phyloP scores from a whole-genome alignment of 805 yeast genomes.

The Cyberlindnera maritima region DNA sequence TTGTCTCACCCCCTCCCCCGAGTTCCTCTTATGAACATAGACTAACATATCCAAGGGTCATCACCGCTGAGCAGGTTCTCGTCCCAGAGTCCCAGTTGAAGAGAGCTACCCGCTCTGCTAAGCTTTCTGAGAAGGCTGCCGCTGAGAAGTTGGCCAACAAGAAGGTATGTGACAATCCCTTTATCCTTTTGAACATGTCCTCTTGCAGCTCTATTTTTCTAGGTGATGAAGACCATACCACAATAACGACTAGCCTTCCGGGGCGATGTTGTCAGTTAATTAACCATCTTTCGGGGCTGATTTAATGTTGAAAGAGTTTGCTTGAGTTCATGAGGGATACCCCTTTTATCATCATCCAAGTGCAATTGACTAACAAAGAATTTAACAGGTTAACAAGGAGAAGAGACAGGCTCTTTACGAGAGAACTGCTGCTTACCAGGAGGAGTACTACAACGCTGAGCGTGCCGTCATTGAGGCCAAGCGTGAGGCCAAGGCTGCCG shows the following conservation, averaged over 20 bases:
- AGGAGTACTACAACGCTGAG: conserved; percentile 92
- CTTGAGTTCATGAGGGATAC: too few species aligned
- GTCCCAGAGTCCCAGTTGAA: conserved; percentile 84
- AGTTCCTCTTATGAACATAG: not conserved
- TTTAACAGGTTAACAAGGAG: conserved; percentile 44
- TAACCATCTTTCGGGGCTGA: conserved; percentile 83
- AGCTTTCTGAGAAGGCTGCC: conserved; percentile 73
- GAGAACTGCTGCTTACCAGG: conserved; percentile 95
- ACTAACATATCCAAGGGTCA: conserved; percentile 26
- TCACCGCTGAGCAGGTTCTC: conserved; percentile 39
- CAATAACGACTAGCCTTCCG: conserved; percentile 56
- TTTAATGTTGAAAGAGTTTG: conserved; percentile 19
- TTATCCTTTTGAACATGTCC: not conserved
- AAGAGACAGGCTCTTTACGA: conserved; percentile 74
- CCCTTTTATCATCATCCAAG: not conserved
- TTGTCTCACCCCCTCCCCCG: conserved; percentile 3
- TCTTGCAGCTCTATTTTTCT: conserved; percentile 2
- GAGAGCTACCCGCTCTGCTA: conserved; percentile 76
- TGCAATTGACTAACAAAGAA: conserved; percentile 15
- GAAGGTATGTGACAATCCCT: conserved; percentile 63
- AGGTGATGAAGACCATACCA: conserved; percentile 51
- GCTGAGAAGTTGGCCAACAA: conserved; percentile 77
- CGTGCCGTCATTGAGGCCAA: conserved; percentile 82
- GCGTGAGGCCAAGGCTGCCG: conserved; percentile 92
- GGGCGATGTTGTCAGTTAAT: conserved; percentile 66